Conservation (phyloP, 345 rosid genomes). For the Eucalyptus regnans region DNA sequence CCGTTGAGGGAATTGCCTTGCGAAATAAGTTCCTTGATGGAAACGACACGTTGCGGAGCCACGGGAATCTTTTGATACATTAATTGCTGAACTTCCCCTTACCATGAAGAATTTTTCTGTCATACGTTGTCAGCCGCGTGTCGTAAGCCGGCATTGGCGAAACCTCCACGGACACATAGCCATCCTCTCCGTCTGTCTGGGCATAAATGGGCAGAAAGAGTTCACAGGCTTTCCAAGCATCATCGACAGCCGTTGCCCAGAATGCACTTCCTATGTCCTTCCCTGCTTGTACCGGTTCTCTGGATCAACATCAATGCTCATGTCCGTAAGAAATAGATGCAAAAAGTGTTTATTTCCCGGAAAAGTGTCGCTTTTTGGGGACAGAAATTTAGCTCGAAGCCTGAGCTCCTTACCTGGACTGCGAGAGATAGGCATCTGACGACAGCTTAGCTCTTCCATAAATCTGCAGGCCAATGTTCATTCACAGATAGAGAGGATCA, state of each 20-base stretch:
- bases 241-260: not conserved
- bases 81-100: not conserved
- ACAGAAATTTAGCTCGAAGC: not conserved
- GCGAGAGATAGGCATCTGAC: no score
- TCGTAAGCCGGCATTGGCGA: not conserved
- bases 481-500: no score
- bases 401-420: no score
- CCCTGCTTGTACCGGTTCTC: not conserved
- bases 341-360: rapidly evolving
- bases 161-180: not conserved
- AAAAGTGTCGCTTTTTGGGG: not conserved
- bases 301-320: not conserved
- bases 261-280: not conserved
- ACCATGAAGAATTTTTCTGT: not conserved
- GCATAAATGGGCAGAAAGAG: not conserved
- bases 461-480: no score
- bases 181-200: not conserved
- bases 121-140: not conserved
- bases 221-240: not conserved
- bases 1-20: no score
- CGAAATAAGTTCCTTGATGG: no score
- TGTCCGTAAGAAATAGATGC: not conserved
- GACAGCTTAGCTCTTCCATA: no score
- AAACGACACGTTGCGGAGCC: no score
- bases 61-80: no score